Percentiles rank a stretch among this genome's conserved stretches.
These are phyloP conservation scores for Monosporozyma solicola DNA, from an alignment of 805 yeast genomes.

Conservation along the genomic window DNA sequence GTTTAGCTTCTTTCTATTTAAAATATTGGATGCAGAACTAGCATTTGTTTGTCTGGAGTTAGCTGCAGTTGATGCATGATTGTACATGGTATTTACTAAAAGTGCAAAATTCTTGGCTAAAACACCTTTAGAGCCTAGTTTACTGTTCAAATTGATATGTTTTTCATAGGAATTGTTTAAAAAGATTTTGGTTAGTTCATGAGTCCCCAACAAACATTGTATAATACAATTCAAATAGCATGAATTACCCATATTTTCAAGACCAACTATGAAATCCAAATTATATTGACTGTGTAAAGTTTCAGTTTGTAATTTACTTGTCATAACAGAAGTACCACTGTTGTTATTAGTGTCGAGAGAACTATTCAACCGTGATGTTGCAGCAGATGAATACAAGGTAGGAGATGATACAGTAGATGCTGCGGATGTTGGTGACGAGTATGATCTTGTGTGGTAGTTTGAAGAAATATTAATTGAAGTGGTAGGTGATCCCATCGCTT, in stretches of 20 bases:
- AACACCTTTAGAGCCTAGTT: conserved; percentile 73
- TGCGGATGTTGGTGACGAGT: not conserved
- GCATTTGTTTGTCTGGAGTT: not conserved
- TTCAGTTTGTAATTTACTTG: not conserved
- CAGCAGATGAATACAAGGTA: not conserved
- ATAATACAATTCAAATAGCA: conserved; percentile 88
- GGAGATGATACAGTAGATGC: not conserved
- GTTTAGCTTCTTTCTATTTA: not conserved
- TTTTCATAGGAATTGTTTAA: conserved; percentile 52
- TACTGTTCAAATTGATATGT: conserved; percentile 64
- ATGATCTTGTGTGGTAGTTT: not conserved
- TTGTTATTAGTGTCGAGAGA: conserved; percentile 1
- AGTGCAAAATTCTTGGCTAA: conserved; percentile 63
- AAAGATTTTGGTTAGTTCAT: conserved; percentile 56
- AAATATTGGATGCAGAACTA: conserved; percentile 10
- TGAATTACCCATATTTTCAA: conserved; percentile 80
- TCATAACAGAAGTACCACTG: not conserved
- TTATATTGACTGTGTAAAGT: conserved; percentile 4
- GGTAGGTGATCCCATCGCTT: not conserved
- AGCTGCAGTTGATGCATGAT: conserved; percentile 17
- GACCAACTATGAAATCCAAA: conserved; percentile 52
- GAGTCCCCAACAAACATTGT: conserved; percentile 75
- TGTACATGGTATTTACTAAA: conserved; percentile 49
- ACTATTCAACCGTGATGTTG: not conserved
- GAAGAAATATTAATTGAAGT: not conserved